phyloP scores from a whole-genome alignment of 2,329 filamentous ascomycete species.

The Sporothrix variecibatus region DNA sequence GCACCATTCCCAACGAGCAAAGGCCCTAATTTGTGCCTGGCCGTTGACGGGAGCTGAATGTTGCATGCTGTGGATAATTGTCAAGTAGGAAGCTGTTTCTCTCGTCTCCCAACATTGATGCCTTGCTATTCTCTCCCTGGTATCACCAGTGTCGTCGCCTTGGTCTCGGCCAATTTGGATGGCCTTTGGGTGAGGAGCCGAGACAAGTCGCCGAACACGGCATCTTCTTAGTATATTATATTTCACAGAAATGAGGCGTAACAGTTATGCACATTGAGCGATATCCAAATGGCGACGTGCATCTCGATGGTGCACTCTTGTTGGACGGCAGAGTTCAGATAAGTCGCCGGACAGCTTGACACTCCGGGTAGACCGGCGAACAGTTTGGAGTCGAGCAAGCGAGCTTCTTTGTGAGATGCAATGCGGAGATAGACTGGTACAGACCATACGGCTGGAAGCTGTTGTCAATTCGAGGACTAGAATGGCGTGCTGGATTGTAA shows the following conservation, averaged over 20 bases:
- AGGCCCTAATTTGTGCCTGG: neutral
- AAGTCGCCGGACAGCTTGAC: neutral
- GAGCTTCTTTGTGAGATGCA: neutral
- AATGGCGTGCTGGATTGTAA: conserved; percentile 1
- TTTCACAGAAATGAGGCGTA: neutral
- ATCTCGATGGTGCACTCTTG: neutral
- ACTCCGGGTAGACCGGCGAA: neutral
- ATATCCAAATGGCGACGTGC: neutral
- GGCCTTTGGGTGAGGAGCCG: neutral
- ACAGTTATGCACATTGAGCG: neutral
- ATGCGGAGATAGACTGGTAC: too few relatives aligned
- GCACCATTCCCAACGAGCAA: neutral
- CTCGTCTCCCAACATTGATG: neutral
- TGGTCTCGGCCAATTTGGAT: neutral
- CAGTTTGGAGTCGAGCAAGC: neutral
- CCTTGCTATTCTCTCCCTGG: neutral
- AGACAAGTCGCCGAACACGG: neutral
- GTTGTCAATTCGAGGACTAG: neutral
- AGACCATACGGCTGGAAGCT: neutral
- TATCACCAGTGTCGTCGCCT: neutral
- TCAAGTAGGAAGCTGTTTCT: neutral
- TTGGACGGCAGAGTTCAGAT: neutral
- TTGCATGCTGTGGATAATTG: neutral
- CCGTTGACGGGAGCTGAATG: neutral
- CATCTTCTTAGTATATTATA: neutral